Evolutionary conservation across 2,329 filamentous ascomycete genomes (phyloP).

Genomic region (Calonectria multiphialidica): DNA sequence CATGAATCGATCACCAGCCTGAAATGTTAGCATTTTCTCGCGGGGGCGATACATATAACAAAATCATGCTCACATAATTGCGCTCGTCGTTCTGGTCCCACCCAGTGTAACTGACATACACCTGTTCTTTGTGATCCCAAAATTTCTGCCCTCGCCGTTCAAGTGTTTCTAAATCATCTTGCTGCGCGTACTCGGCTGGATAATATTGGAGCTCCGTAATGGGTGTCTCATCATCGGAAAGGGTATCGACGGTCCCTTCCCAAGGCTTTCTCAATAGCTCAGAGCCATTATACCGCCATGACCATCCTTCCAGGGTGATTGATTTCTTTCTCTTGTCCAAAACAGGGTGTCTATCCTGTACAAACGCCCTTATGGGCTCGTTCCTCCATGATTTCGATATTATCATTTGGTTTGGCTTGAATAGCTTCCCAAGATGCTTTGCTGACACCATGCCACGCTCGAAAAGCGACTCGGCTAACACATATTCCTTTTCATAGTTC

Average conservation of each 20-base stretch:
- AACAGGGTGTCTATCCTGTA: background rate
- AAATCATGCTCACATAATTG: background rate
- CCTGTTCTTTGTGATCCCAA: background rate
- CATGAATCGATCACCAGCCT: background rate
- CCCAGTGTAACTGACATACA: background rate
- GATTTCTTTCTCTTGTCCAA: too few relatives aligned
- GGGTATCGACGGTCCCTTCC: background rate
- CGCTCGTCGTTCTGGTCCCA: background rate
- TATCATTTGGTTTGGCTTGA: background rate
- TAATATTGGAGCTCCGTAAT: background rate
- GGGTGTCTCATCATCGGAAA: background rate
- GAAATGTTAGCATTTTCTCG: background rate
- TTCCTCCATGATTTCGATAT: background rate
- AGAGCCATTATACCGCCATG: background rate
- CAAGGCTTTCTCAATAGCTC: background rate
- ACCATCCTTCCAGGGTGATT: background rate
- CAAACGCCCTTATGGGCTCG: background rate
- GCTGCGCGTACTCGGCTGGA: background rate
- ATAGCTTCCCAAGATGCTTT: background rate
- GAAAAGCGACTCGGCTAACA: background rate
- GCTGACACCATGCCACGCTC: background rate
- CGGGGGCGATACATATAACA: too few relatives aligned
- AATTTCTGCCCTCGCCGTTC: background rate
- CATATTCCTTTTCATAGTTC: background rate
- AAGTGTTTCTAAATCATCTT: background rate